Base-by-base conservation (phyloP, 805 yeast genomes). In the Lipomyces kockii region DNA sequence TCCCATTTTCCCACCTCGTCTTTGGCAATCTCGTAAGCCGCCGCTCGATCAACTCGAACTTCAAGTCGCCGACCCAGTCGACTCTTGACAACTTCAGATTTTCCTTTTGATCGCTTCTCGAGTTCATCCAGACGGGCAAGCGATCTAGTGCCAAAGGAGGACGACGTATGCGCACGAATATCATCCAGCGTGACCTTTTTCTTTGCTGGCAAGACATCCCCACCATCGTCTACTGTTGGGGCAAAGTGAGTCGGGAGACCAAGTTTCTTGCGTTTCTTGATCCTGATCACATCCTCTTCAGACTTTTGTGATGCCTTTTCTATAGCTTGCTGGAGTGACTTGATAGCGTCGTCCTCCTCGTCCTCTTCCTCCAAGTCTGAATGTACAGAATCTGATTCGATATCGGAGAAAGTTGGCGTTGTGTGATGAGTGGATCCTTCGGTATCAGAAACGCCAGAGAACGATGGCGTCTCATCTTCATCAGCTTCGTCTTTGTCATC, bases 1-100 rank as follows among this genome's bases (percentile, higher is more conserved):
- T 87, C 85, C 98, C 99, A 95, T 78, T 89, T 90, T 67, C 86
- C 83, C 5, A 94, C 90, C 76, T 95, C 97, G 55, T 89, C 89
- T 72, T 89, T 92, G 57, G 97, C 87, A 43, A 95, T 85, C 65
- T 91, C 96, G 77, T 90, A 93, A 0, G 99, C 98, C 1, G 94
- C 98, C 65, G 83, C 84, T 76, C 98, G 85, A 73, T 93, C 97
- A 72, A 89, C 85, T 76, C 95, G 86, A 73, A 90, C 86, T 78
- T 92, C 97, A 64, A 94, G 87, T 72, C 97, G 86, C 74, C 87
- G 86, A 0, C 98, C 97, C 63, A 92, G 82, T 1, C 98, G 98
- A 12, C 92, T 88, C 0, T 89, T 85, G 60, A 92, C 79, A 1
- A 94, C 83, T 69, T 83, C 82, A 20, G 79, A 64, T 58, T 64